phyloP scores from a whole-genome alignment of 352 stramenopile genomes.

The Phytophthora rubi region DNA sequence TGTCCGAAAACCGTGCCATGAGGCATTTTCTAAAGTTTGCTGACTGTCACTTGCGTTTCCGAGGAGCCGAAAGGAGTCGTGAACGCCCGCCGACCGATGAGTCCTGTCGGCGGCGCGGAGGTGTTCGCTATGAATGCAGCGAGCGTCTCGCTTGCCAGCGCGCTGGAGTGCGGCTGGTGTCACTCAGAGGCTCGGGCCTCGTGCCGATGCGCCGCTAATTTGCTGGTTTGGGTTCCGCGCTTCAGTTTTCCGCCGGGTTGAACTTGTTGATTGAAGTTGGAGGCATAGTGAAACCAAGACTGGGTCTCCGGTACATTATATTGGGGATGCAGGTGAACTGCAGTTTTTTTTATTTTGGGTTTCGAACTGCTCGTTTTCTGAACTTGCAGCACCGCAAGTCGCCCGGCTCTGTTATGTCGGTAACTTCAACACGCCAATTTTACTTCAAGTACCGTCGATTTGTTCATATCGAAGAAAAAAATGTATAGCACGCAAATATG shows the following conservation, averaged over 20 bases:
- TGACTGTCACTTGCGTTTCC: conserved; percentile 25
- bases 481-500: background rate
- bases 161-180: no score
- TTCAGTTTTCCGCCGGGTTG: conserved; percentile 41
- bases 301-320: no score
- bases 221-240: conserved; percentile 17
- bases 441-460: no score
- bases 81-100: conserved; percentile 7
- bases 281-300: background rate
- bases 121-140: no score
- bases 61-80: conserved; percentile 4
- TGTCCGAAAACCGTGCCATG: no score
- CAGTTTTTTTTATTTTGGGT: background rate
- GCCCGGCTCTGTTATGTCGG: background rate
- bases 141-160: no score
- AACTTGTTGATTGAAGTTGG: conserved; percentile 39
- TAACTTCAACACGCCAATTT: no score
- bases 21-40: conserved; percentile 33
- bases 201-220: background rate
- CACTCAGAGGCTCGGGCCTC: no score
- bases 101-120: no score
- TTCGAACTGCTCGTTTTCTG: background rate
- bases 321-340: no score
- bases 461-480: background rate
- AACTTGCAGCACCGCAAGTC: background rate